Conservation (phyloP, 2,329 filamentous ascomycete species). For the Colletotrichum spaethianum region DNA sequence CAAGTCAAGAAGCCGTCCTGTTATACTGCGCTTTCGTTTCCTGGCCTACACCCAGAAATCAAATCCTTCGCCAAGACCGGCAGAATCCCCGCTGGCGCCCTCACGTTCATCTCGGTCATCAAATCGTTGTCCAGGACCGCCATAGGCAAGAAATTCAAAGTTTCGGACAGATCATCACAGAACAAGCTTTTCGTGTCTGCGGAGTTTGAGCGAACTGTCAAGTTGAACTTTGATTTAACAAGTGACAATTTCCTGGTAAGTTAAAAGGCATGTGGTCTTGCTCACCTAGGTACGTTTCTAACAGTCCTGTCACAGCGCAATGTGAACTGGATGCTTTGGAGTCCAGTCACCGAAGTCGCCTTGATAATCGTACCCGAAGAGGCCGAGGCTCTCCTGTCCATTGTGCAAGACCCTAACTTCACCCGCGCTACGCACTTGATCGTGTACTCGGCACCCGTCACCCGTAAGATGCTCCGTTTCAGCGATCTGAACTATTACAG, state of each 20-base stretch:
- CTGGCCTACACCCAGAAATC: slow-evolving; percentile 63
- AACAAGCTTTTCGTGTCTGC: slow-evolving; percentile 54
- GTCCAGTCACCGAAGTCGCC: slow-evolving; percentile 58
- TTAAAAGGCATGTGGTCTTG: background rate
- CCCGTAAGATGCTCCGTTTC: slow-evolving; percentile 72
- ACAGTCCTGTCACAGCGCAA: slow-evolving; percentile 51
- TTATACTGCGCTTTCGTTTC: slow-evolving; percentile 57
- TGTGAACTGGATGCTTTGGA: slow-evolving; percentile 76
- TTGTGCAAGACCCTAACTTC: slow-evolving; percentile 49
- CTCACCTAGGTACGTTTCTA: background rate
- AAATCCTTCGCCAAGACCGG: slow-evolving; percentile 62
- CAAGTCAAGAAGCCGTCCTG: slow-evolving; percentile 64
- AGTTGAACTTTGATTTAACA: slow-evolving; percentile 43
- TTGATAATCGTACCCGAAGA: slow-evolving; percentile 76
- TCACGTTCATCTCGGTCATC: slow-evolving; percentile 59
- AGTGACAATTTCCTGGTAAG: slow-evolving; percentile 54
- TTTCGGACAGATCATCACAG: slow-evolving; percentile 40
- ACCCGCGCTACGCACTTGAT: slow-evolving; percentile 64
- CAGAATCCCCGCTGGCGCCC: slow-evolving; percentile 52
- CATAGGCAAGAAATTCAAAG: slow-evolving; percentile 52
- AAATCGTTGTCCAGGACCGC: slow-evolving; percentile 53
- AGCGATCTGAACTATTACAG: slow-evolving; percentile 67
- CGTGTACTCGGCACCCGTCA: slow-evolving; percentile 72
- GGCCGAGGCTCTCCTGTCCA: slow-evolving; percentile 67
- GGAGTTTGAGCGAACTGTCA: slow-evolving; percentile 65